Conservation (phyloP, 768 basidiomycete genomes). For the Russula lepida region DNA sequence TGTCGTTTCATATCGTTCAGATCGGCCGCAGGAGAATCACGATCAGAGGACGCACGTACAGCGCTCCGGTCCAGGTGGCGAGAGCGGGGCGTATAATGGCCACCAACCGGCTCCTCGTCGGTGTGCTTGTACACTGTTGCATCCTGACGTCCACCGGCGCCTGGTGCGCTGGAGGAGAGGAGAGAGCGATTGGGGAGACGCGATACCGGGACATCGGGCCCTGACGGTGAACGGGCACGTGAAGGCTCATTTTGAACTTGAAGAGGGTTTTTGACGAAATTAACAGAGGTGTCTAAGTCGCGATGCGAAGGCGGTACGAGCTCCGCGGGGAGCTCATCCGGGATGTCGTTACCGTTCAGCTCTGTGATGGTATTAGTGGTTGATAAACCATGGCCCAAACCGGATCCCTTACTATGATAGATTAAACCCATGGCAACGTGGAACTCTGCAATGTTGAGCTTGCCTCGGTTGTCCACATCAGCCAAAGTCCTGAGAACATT, state of each 20-base stretch:
- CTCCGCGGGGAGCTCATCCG: constrained; percentile 79
- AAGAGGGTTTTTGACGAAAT: constrained; percentile 80
- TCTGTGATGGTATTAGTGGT: constrained; percentile 35
- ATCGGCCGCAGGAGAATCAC: constrained; percentile 52
- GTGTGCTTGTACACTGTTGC: constrained; percentile 89
- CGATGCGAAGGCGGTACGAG: constrained; percentile 86
- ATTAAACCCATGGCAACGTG: constrained; percentile 98
- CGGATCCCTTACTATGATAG: constrained; percentile 68
- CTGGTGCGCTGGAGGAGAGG: constrained; percentile 41
- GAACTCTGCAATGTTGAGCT: constrained; percentile 92
- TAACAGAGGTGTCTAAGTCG: constrained; percentile 83
- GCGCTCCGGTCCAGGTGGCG: constrained; percentile 82
- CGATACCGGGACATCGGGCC: constrained; percentile 46
- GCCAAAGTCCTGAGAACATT: constrained; percentile 65
- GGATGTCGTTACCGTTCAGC: constrained; percentile 87
- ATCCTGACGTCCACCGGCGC: constrained; percentile 62
- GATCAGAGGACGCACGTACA: constrained; percentile 67
- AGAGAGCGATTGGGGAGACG: constrained; percentile 67
- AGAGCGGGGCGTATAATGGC: constrained; percentile 70
- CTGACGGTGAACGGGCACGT: constrained; percentile 57
- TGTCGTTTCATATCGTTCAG: constrained; percentile 81
- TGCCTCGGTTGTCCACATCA: constrained; percentile 89
- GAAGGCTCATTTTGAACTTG: constrained; percentile 72
- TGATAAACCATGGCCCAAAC: background rate
- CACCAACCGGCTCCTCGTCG: constrained; percentile 44